phyloP scores from a whole-genome alignment of 352 stramenopile genomes.

The Globisporangium nagaii region DNA sequence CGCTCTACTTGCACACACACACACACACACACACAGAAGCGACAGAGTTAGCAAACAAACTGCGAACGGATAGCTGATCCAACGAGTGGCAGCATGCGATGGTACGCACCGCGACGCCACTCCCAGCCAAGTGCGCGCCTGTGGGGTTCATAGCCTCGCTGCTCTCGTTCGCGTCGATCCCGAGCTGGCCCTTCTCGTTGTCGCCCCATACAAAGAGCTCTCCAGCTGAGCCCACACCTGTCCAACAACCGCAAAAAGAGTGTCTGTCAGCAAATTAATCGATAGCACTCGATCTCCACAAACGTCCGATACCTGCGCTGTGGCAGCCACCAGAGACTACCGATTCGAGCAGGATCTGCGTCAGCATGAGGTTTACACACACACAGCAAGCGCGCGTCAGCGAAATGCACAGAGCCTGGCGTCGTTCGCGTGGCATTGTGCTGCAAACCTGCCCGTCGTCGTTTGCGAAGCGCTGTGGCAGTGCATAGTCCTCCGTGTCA shows the following conservation, averaged over 20 bases:
- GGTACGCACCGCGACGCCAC: background rate
- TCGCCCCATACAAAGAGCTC: constrained; percentile 68
- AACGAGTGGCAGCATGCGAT: too few species aligned
- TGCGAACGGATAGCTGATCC: too few species aligned
- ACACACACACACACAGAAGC: too few species aligned
- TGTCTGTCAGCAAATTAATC: background rate
- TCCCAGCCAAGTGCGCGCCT: background rate
- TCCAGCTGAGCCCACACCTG: constrained; percentile 22
- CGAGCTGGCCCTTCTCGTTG: constrained; percentile 52
- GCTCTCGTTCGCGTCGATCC: constrained; percentile 1
- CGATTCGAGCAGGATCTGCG: constrained; percentile 21
- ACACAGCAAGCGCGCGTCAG: too few species aligned
- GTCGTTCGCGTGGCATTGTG: too few species aligned
- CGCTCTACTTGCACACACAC: constrained; percentile 13
- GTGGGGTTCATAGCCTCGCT: background rate
- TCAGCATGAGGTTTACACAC: too few species aligned
- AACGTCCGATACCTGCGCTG: constrained; percentile 38
- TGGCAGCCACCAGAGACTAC: constrained; percentile 64
- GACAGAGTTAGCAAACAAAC: too few species aligned
- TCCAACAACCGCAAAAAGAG: background rate
- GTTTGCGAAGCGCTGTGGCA: constrained; percentile 38
- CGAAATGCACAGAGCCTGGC: too few species aligned
- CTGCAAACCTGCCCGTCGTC: background rate
- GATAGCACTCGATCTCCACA: background rate
- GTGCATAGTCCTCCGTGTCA: constrained; percentile 40